Evolutionary conservation across 768 basidiomycete genomes (phyloP), one percentile per base, ranked within the genome.

Genomic region (Boletus sensibilis): DNA sequence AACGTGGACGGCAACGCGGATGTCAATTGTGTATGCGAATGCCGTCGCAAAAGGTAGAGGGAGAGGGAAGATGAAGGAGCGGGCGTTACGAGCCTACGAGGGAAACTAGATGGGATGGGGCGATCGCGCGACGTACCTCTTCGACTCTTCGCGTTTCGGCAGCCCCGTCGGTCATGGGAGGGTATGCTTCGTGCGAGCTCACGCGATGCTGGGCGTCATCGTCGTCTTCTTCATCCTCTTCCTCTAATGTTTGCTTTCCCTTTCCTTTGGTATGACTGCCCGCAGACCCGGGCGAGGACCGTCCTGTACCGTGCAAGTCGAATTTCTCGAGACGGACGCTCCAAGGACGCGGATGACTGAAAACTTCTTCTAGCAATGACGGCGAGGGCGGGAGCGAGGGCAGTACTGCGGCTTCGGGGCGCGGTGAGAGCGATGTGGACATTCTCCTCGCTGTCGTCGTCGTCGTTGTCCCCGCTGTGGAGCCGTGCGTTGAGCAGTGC

Each of bases 91-190:
- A 47, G 43, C 23, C 16, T n/a, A 35, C 35, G 35, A 38, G 48
- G n/a, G 5, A 33, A 33, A 2, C 5, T 6, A 29, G 25, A 37
- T 20, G 39, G n/a, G 21, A 35, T 18, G 33, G 18, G 7, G 4
- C 2, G n/a, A 12, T 52, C 14, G 25, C 11, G 13, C 13, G 18
- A 71, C 77, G 50, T 71, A 88, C 91, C 84, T 92, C 88, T 75
- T 85, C 79, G 20, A 92, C 76, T 53, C 83, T 77, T 56, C 83
- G 80, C 29, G 88, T 83, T 60, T 92, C 91, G 41, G 79, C 79
- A 33, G 79, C 79, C 20, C 85, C 85, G 58, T 90, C 86, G 40
- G 75, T 83, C 39, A 69, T 79, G 4, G 90, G 90, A 2, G 90
- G 88, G 64, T 92, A 92, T 25, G 62, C 61, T 38, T 65, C 64